Conservation (phyloP, 495 filamentous ascomycete genomes). For the Rhizodiscina lignyota region DNA sequence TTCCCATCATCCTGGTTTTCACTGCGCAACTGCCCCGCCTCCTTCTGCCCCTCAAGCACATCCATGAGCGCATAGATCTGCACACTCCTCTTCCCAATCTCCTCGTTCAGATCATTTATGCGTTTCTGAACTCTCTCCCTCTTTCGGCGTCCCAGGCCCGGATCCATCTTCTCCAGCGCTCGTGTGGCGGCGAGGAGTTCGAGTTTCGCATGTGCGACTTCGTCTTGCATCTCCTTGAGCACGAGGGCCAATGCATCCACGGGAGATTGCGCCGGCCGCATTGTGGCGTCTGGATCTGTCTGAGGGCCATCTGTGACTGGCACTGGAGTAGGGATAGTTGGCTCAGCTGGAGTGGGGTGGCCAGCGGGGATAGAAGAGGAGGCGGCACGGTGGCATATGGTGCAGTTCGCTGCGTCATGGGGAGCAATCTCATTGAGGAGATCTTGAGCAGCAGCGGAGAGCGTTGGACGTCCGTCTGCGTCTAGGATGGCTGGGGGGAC, state of each 20-base stretch:
- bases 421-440: conserved; percentile 11
- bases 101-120: not conserved
- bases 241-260: conserved; percentile 62
- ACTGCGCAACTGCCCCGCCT: no score
- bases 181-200: conserved; percentile 22
- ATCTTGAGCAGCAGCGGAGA: conserved; percentile 1
- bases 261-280: conserved; percentile 61
- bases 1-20: not conserved
- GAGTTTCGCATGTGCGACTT: conserved; percentile 64
- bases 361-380: conserved; percentile 6
- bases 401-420: conserved; percentile 57
- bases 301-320: conserved; percentile 55
- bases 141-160: not conserved
- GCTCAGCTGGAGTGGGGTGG: not conserved
- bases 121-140: not conserved
- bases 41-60: conserved; percentile 1
- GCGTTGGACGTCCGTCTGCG: not conserved
- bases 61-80: not conserved
- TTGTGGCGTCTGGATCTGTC: conserved; percentile 52
- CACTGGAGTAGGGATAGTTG: conserved; percentile 43
- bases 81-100: not conserved
- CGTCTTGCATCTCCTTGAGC: conserved; percentile 66
- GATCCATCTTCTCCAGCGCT: not conserved
- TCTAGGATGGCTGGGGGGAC: not conserved
- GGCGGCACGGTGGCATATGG: conserved; percentile 47